Percentiles rank a stretch among this genome's conserved stretches.
Conservation (phyloP, 1,284 basidiomycete genomes). For the Flammula alnicola region DNA sequence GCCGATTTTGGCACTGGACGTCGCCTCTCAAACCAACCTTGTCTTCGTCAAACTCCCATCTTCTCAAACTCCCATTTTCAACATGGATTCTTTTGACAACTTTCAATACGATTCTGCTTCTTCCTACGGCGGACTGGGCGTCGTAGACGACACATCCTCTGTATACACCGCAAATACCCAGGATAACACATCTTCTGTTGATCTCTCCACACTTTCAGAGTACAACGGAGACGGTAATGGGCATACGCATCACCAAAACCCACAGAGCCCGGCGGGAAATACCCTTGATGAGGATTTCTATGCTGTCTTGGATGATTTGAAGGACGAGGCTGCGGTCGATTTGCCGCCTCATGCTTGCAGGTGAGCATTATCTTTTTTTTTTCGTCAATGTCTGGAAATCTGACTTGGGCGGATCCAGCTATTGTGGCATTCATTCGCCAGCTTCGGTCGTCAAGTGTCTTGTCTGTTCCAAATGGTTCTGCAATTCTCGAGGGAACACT, state of each 20-base stretch:
- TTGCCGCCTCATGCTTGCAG: constrained; percentile 92
- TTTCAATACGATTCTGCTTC: constrained; percentile 83
- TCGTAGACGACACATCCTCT: constrained; percentile 85
- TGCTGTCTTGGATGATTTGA: constrained; percentile 83
- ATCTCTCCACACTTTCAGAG: constrained; percentile 69
- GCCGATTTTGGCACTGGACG: no score
- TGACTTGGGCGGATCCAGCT: constrained; percentile 60
- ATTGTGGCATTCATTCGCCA: constrained; percentile 98
- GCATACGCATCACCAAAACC: constrained; percentile 29
- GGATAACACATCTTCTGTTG: constrained; percentile 53
- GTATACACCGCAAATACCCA: constrained; percentile 79
- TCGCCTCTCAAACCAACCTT: no score
- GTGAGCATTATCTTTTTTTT: constrained; percentile 51
- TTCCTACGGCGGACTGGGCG: constrained; percentile 74
- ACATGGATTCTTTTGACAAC: constrained; percentile 88
- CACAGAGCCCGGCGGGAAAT: constrained; percentile 30
- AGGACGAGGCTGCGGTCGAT: constrained; percentile 84
- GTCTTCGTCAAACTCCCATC: no score
- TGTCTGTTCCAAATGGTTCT: constrained; percentile 97
- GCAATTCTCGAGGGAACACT: constrained; percentile 98
- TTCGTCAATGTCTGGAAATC: constrained; percentile 14
- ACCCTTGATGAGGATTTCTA: constrained; percentile 84
- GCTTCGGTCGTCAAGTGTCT: constrained; percentile 97
- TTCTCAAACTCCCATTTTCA: no score
- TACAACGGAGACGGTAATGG: constrained; percentile 45